phyloP scores from a whole-genome alignment of 495 filamentous ascomycete species.

The Pseudotulostoma volvatum region DNA sequence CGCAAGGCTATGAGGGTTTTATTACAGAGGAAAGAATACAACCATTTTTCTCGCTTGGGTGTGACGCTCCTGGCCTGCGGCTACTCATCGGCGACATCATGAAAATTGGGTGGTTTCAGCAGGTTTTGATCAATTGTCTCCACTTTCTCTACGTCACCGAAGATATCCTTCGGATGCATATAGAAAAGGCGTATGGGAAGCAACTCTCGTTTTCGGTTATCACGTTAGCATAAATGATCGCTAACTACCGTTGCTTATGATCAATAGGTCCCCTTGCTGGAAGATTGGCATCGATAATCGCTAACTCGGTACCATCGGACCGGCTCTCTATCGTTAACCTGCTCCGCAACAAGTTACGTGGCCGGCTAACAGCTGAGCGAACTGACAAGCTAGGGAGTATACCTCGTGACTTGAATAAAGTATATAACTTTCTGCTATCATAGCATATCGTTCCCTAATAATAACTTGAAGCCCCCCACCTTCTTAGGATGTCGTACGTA shows the following conservation, averaged over 20 bases:
- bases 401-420: no score
- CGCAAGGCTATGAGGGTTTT: background rate
- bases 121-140: background rate
- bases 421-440: no score
- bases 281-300: background rate
- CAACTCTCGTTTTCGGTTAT: background rate
- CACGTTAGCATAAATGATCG: no score
- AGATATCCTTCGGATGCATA: background rate
- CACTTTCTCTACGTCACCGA: background rate
- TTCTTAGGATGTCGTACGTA: background rate
- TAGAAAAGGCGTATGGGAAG: background rate
- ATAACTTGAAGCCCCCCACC: background rate
- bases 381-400: background rate
- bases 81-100: background rate
- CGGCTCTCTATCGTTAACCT: background rate
- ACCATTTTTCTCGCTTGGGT: background rate
- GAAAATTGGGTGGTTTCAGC: background rate
- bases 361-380: background rate
- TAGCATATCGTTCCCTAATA: no score
- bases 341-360: background rate
- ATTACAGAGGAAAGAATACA: background rate
- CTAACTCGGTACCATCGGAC: background rate
- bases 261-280: background rate
- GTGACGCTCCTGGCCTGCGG: background rate
- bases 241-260: background rate